Conservation (phyloP, 2,329 filamentous ascomycete species). For the Fusarium nanum region DNA sequence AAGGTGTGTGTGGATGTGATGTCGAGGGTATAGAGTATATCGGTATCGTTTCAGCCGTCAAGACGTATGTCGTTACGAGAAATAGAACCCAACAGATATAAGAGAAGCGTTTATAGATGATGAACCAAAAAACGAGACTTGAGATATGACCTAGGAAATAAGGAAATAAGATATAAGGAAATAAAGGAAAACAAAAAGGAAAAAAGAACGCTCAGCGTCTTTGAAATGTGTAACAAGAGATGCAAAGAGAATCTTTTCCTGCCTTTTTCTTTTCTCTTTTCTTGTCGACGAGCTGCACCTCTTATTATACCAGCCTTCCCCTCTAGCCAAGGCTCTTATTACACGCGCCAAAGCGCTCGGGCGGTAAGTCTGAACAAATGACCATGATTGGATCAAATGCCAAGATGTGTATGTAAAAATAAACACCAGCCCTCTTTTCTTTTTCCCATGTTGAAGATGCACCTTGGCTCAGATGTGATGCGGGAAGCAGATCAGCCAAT, state of each 20-base stretch:
- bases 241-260: slow-evolving; percentile 37
- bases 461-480: slow-evolving; percentile 31
- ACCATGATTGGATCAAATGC: slow-evolving; percentile 27
- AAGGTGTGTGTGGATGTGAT: slow-evolving; percentile 19
- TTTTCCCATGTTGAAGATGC: slow-evolving; percentile 23
- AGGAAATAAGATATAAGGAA: slow-evolving; percentile 43
- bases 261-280: slow-evolving; percentile 31
- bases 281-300: slow-evolving; percentile 28
- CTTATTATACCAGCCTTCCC: slow-evolving; percentile 46
- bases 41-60: slow-evolving; percentile 33
- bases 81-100: slow-evolving; percentile 22
- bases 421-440: slow-evolving; percentile 27
- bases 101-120: slow-evolving; percentile 22
- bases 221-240: slow-evolving; percentile 33
- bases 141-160: slow-evolving; percentile 38
- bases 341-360: slow-evolving; percentile 21
- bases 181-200: slow-evolving; percentile 21
- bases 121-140: slow-evolving; percentile 20
- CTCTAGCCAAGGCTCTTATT: slow-evolving; percentile 11
- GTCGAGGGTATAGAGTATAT: slow-evolving; percentile 4
- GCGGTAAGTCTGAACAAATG: slow-evolving; percentile 27
- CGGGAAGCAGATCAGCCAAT: slow-evolving; percentile 22
- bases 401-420: slow-evolving; percentile 33
- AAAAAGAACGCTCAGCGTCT: slow-evolving; percentile 40
- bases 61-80: slow-evolving; percentile 29